These are phyloP conservation scores for Ceratocystis huliohia DNA, from an alignment of 2,329 filamentous ascomycete genomes.

Conservation along the genomic window DNA sequence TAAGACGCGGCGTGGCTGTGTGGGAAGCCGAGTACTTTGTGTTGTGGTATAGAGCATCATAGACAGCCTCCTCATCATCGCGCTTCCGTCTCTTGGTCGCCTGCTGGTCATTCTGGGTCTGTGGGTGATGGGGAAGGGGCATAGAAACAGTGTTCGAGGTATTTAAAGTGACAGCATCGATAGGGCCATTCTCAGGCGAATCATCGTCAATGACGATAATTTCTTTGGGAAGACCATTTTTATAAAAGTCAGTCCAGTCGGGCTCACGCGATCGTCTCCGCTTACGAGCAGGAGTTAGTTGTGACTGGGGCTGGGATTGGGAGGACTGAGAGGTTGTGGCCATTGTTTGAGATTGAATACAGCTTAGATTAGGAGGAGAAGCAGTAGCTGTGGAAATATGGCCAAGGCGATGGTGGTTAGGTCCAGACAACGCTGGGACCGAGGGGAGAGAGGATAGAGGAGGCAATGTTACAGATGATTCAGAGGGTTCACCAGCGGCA, in stretches of 20 bases:
- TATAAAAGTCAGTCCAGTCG: constrained; percentile 71
- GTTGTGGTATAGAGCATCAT: constrained; percentile 61
- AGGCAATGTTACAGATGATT: constrained; percentile 28
- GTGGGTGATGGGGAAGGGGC: constrained; percentile 24
- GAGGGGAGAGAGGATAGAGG: constrained; percentile 25
- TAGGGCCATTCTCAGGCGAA: constrained; percentile 45
- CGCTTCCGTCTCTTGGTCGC: constrained; percentile 64
- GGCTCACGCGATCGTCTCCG: constrained; percentile 50
- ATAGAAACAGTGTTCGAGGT: constrained; percentile 15
- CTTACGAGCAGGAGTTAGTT: constrained; percentile 30
- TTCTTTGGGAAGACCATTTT: constrained; percentile 71
- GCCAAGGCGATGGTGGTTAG: constrained; percentile 15
- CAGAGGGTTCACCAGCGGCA: no score
- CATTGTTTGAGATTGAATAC: constrained; percentile 15
- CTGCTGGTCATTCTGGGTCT: constrained; percentile 31
- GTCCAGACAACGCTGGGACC: constrained; percentile 14
- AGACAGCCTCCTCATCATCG: constrained; percentile 39
- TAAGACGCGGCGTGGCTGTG: constrained; percentile 57
- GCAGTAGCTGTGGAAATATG: constrained; percentile 9
- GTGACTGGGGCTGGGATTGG: constrained; percentile 22
- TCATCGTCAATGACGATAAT: constrained; percentile 70
- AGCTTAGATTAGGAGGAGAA: constrained; percentile 17
- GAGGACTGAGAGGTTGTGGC: constrained; percentile 22
- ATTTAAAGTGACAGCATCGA: constrained; percentile 23
- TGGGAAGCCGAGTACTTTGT: constrained; percentile 55